Evolutionary conservation across 805 yeast species (phyloP), one percentile per base, ranked within the genome.

Genomic region (Suhomyces prunicola): DNA sequence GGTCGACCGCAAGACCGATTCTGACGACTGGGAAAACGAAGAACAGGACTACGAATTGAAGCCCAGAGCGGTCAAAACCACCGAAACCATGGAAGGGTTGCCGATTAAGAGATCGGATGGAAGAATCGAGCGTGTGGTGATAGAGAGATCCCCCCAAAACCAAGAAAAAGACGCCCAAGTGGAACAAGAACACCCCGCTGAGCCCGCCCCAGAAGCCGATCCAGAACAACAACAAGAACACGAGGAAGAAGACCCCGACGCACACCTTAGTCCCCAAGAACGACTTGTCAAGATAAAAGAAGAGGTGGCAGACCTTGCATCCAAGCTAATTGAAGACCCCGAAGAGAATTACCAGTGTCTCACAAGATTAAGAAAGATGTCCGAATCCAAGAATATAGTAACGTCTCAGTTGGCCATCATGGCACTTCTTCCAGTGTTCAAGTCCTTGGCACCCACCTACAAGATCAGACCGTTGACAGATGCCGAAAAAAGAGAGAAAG

Each of bases 391-490:
- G 59, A 85, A 87, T 59, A 74, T 81, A 51, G 86, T 80, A 62
- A 84, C 88, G 2, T 73, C 84, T 36, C 87, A 88, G 68, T 75
- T 91, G 50, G 81, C 97, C 0, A 72, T 91, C 55, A 72, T 90
- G 56, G 86, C 98, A 0, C 77, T 92, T 55, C 86, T 90, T 2
- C 90, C 96, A 0, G 88, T 90, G 3, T 90, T 90, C 77, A 90
- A 89, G 61, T 81, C 87, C 52, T 81, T 94, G 46, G 85, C 94
- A 1, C 99, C 99, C 1, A 86, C 94, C 6, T 93, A 93, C 69
- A 81, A 85, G 55, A 90, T 93, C 50, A 79, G 97, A 65, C 87
- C 96, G 2, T 75, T 94, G 50, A 79, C 90, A 2, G 97, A 90
- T 15, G 70, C 82, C 0, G 98, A 93, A 68, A 84, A 83, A 67